Evolutionary conservation across 129 eudicot genomes (phyloP).

Genomic region (Heracleum sosnowskyi): DNA sequence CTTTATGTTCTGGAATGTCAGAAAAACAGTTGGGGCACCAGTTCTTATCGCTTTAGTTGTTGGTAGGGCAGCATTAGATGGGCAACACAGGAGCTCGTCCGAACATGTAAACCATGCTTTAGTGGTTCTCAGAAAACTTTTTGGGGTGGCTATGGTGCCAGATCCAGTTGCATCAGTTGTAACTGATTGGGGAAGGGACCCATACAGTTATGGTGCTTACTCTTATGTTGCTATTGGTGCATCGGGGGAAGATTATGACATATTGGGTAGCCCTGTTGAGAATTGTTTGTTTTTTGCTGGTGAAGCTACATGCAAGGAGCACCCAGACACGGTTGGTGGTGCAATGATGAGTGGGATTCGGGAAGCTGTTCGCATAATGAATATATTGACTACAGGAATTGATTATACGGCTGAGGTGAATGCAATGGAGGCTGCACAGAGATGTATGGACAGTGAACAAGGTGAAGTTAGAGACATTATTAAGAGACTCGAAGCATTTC

Average conservation of each 20-base stretch:
- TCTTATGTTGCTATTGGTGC: conserved; percentile 97
- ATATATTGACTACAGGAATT: conserved; percentile 66
- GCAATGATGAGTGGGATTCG: conserved; percentile 99
- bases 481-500: conserved; percentile 61
- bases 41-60: conserved; percentile 93
- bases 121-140: conserved; percentile 76
- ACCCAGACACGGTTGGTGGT: conserved; percentile 99
- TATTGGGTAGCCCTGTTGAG: conserved; percentile 75
- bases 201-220: conserved; percentile 94
- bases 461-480: conserved; percentile 81
- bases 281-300: conserved; percentile 94
- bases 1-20: conserved; percentile 98
- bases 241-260: conserved; percentile 94
- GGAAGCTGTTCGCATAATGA: conserved; percentile 90
- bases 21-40: conserved; percentile 93
- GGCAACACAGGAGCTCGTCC: conserved; percentile 38
- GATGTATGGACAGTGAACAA: conserved; percentile 58
- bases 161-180: conserved; percentile 93
- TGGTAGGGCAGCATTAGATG: conserved; percentile 84
- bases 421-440: conserved; percentile 78
- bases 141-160: conserved; percentile 65
- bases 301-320: conserved; percentile 99
- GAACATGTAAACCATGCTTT: conserved; percentile 79
- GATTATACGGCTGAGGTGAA: conserved; percentile 91
- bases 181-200: conserved; percentile 98